A percentile compares a stretch with the other conserved stretches of the same genome.
These are phyloP conservation scores for Cenococcum geophilum DNA, from an alignment of 495 filamentous ascomycete genomes.

Conservation along the genomic window DNA sequence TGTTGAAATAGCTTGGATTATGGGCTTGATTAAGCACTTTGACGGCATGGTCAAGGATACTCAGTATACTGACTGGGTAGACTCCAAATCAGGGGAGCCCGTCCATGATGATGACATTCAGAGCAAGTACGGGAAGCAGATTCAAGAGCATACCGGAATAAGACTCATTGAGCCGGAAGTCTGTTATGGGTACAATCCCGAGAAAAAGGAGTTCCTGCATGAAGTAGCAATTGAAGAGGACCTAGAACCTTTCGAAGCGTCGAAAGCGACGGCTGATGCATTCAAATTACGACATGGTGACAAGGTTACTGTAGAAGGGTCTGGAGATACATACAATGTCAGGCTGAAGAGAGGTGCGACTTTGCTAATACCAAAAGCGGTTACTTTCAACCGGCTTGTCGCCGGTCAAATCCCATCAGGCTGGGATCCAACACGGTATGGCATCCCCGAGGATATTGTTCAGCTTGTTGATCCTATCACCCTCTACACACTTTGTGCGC, in stretches of 20 bases:
- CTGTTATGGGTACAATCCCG: too few species aligned
- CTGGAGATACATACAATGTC: constrained; percentile 11
- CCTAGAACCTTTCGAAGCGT: constrained; percentile 9
- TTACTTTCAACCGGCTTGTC: constrained; percentile 11
- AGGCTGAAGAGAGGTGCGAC: constrained; percentile 22
- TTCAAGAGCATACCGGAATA: constrained; percentile 20
- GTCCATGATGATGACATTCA: constrained; percentile 22
- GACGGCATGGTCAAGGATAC: constrained; percentile 25
- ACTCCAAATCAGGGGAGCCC: constrained; percentile 19
- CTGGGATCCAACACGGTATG: constrained; percentile 27
- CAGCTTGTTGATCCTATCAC: constrained; percentile 24
- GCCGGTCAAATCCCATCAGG: constrained; percentile 29
- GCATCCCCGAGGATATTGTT: constrained; percentile 30
- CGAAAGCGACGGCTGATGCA: constrained; percentile 12
- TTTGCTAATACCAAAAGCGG: constrained; percentile 25
- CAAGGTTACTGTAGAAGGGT: constrained; percentile 12
- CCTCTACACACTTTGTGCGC: constrained; percentile 19
- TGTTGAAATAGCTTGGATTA: constrained; percentile 31
- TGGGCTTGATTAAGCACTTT: constrained; percentile 32
- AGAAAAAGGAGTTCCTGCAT: too few species aligned
- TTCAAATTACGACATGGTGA: constrained; percentile 26
- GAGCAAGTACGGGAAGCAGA: constrained; percentile 13
- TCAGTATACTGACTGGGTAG: constrained; percentile 29
- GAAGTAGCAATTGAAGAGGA: too few species aligned
- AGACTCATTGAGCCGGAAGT: too few species aligned